These are phyloP conservation scores for Pseudogymnoascus sp. DNA, from an alignment of 2,329 filamentous ascomycete species.

Conservation along the genomic window DNA sequence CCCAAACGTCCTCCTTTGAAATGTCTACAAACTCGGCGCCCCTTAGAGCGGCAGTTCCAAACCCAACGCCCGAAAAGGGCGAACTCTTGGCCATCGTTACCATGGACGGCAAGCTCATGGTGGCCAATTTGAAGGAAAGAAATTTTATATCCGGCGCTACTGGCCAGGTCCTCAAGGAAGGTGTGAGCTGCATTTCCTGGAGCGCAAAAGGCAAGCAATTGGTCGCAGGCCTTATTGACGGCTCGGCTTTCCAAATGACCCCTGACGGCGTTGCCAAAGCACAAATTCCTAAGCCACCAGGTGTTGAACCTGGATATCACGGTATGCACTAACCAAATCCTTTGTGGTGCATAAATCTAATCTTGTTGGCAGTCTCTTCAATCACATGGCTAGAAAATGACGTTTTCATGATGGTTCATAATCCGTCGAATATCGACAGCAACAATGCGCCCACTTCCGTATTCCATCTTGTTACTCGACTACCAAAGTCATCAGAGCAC, in stretches of 20 bases:
- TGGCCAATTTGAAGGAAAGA: constrained; percentile 70
- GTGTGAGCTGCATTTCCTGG: constrained; percentile 83
- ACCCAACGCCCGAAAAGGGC: constrained; percentile 66
- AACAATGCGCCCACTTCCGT: constrained; percentile 51
- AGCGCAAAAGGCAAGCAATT: constrained; percentile 90
- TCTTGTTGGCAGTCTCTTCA: constrained; percentile 55
- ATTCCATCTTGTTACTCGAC: constrained; percentile 74
- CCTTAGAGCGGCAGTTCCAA: constrained; percentile 69
- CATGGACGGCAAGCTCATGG: constrained; percentile 68
- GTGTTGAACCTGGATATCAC: constrained; percentile 55
- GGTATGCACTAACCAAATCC: constrained; percentile 41
- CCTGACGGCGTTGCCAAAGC: constrained; percentile 71
- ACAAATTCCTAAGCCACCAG: constrained; percentile 69
- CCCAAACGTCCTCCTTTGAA: constrained; percentile 63
- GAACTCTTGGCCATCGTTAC: constrained; percentile 77
- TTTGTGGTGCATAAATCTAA: neutral
- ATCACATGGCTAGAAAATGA: constrained; percentile 85
- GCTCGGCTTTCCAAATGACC: constrained; percentile 74
- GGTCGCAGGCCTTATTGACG: constrained; percentile 76
- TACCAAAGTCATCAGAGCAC: constrained; percentile 50
- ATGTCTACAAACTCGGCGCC: constrained; percentile 68
- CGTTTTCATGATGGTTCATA: constrained; percentile 74
- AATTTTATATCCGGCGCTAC: constrained; percentile 50
- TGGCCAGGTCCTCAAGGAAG: constrained; percentile 60
- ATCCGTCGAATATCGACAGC: constrained; percentile 51